A percentile compares a stretch with the other conserved stretches of the same genome.
These are phyloP conservation scores for Thielaviopsis ethacetica DNA, from an alignment of 2,329 filamentous ascomycete genomes.

Conservation along the genomic window DNA sequence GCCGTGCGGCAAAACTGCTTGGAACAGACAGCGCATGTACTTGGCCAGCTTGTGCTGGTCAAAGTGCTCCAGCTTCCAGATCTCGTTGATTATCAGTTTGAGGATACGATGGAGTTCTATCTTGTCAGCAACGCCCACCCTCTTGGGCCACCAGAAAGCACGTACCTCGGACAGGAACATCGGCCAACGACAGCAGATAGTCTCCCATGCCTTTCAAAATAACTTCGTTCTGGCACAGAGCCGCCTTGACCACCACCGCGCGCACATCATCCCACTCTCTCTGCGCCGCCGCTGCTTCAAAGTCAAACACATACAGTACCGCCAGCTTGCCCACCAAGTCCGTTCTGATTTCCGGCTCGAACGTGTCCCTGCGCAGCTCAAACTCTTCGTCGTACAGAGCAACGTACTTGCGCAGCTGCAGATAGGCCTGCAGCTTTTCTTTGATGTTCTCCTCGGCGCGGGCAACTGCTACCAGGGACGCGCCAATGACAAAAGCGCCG, in stretches of 20 bases:
- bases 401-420: constrained; percentile 43
- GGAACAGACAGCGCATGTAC: constrained; percentile 66
- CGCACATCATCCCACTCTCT: constrained; percentile 51
- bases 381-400: constrained; percentile 33
- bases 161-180: constrained; percentile 34
- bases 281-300: constrained; percentile 56
- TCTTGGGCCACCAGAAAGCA: background rate
- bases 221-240: constrained; percentile 25
- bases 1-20: constrained; percentile 42
- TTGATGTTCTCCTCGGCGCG: constrained; percentile 32
- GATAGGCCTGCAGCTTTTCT: constrained; percentile 42
- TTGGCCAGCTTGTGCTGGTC: constrained; percentile 47
- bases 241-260: constrained; percentile 38
- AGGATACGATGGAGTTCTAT: constrained; percentile 36
- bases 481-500: constrained; percentile 51
- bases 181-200: constrained; percentile 35
- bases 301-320: constrained; percentile 57
- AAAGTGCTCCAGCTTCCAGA: constrained; percentile 40
- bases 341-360: constrained; percentile 11
- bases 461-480: constrained; percentile 33
- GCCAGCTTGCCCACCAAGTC: constrained; percentile 48
- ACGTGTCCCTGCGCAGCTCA: constrained; percentile 6
- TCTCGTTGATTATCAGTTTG: constrained; percentile 53
- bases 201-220: constrained; percentile 51
- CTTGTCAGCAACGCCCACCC: background rate